Evolutionary conservation across 768 basidiomycete genomes (phyloP), one percentile per base, ranked within the genome.

Genomic region (Xerocomellus chrysenteron): DNA sequence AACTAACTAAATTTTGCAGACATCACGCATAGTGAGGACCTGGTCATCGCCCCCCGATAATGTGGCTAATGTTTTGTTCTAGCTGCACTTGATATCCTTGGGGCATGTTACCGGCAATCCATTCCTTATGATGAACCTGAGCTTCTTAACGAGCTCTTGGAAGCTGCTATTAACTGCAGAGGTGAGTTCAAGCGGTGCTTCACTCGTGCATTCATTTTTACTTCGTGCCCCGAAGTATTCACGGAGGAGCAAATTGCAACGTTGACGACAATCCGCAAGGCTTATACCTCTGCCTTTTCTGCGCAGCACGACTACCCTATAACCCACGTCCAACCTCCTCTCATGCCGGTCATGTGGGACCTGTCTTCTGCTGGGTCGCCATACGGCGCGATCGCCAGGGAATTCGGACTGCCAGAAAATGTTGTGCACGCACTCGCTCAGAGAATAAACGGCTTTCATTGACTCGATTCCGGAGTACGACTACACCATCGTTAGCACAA

Each of bases 371-470:
- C 54, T 30, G 56, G 54, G 45, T 61, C 62, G 41, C 78, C 65
- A 52, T 83, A 68, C 26, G 78, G 78, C 45, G 78, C 80, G 24
- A 78, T 90, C n/a, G 88, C 88, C 24, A 78, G 78, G 61, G 88
- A 90, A 68, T 89, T 89, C 57, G 88, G 88, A n/a, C 78, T 90
- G 21, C 84, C 88, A 52, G 75, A 87, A 33, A 78, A 84, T 42
- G 67, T 89, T 28, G 82, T 90, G 44, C 81, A 88, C 64, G 85
- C 85, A 4, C 78, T 89, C 44, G 84, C 81, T 40, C 83, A 86
- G 58, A 79, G 87, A 48, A 74, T 89, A 11, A 48, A 60, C 35
- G 60, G 55, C 21, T 59, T 72, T 40, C 61, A 40, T 57, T 70
- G 57, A 70, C 14, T 42, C 39, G 1, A 43, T 24, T 43, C 37